Conservation (phyloP, 2,329 filamentous ascomycete species). For the Ophiocordyceps australis region DNA sequence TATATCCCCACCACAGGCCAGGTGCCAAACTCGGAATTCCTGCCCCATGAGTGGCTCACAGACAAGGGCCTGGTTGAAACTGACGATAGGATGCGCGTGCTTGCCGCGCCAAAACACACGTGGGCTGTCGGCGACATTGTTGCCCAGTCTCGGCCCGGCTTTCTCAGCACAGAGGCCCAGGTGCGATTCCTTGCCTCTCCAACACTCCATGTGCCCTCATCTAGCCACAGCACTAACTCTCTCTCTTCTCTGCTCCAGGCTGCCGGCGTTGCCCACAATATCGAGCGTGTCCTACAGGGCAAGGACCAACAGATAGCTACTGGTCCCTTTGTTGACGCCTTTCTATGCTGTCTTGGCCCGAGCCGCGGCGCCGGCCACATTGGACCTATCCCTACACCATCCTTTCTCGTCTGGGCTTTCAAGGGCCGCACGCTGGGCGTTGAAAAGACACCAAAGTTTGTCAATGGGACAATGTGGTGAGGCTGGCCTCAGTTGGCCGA, state of each 20-base stretch:
- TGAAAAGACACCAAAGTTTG: constrained; percentile 24
- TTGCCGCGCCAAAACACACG: constrained; percentile 20
- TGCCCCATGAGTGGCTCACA: constrained; percentile 24
- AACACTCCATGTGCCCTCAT: not conserved
- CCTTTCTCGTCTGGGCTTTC: constrained; percentile 27
- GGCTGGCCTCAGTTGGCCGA: not conserved
- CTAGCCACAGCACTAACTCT: not conserved
- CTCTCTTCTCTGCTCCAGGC: constrained; percentile 13
- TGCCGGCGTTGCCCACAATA: constrained; percentile 31
- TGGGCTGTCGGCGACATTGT: constrained; percentile 38
- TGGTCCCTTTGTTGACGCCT: constrained; percentile 26
- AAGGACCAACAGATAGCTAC: constrained; percentile 25
- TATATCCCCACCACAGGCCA: constrained; percentile 38
- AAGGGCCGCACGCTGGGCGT: constrained; percentile 32
- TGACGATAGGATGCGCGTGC: constrained; percentile 31
- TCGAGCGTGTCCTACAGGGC: constrained; percentile 26
- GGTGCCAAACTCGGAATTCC: constrained; percentile 33
- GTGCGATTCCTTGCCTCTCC: too few species aligned
- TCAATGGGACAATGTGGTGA: constrained; percentile 28
- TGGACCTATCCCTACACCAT: constrained; percentile 28
- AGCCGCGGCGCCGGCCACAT: constrained; percentile 29
- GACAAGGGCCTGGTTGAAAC: constrained; percentile 25
- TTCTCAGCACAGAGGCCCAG: constrained; percentile 41
- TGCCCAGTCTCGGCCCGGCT: constrained; percentile 32
- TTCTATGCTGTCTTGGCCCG: constrained; percentile 30